Percentiles rank a stretch among this genome's conserved stretches.
Evolutionary conservation across 805 yeast species (phyloP).

Genomic region (Wickerhamomyces kurtzmanii): DNA sequence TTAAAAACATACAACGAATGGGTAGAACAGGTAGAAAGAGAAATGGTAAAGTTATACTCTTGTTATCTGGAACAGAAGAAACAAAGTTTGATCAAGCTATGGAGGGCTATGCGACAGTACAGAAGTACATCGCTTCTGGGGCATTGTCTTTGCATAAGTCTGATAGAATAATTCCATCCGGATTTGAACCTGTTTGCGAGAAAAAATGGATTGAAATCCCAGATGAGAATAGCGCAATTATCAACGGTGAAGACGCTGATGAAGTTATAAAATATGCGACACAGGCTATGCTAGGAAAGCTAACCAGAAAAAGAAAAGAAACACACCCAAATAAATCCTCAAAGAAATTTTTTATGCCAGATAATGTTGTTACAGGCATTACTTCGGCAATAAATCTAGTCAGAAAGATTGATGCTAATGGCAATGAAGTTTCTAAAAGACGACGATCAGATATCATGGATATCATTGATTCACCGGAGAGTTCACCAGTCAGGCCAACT

Average conservation of each 20-base stretch:
- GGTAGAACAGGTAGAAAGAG: slow-evolving; percentile 97
- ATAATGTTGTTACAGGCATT: slow-evolving; percentile 59
- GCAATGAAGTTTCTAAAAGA: too few species aligned
- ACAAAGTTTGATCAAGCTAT: slow-evolving; percentile 74
- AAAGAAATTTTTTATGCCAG: slow-evolving; percentile 65
- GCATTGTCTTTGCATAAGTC: slow-evolving; percentile 33
- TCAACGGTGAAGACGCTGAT: slow-evolving; percentile 49
- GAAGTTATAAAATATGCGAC: slow-evolving; percentile 63
- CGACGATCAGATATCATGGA: too few species aligned
- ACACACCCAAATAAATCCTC: slow-evolving; percentile 8
- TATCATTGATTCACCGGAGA: too few species aligned
- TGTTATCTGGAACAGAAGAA: slow-evolving; percentile 73
- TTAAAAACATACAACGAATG: slow-evolving; percentile 89
- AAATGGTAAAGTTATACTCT: slow-evolving; percentile 70
- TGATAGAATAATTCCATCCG: slow-evolving; percentile 61
- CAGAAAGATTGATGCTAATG: slow-evolving; percentile 15
- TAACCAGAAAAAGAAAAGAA: slow-evolving; percentile 1
- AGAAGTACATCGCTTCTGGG: slow-evolving; percentile 50
- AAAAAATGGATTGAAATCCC: slow-evolving; percentile 56
- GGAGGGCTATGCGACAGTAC: slow-evolving; percentile 75
- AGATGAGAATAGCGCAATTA: slow-evolving; percentile 50
- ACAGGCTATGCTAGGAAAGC: slow-evolving; percentile 40
- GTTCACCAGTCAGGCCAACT: too few species aligned
- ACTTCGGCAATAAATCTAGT: slow-evolving; percentile 40
- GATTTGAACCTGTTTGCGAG: slow-evolving; percentile 44